phyloP scores from a whole-genome alignment of 805 yeast genomes.

The Helenozyma rhizophorensis region DNA sequence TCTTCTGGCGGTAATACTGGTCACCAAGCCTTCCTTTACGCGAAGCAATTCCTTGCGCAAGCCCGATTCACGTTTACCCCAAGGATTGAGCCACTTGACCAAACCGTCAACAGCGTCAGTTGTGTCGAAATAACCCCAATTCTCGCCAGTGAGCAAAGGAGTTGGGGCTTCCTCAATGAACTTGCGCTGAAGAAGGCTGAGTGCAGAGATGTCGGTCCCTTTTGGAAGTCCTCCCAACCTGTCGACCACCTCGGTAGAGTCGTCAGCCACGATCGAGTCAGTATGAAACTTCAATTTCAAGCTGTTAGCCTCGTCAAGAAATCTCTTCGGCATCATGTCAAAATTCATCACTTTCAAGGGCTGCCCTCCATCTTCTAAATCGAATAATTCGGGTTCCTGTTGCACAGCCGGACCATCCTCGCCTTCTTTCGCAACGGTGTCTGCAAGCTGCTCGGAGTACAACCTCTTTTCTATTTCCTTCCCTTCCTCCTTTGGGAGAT shows the following conservation, averaged over 20 bases:
- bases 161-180: conserved; percentile 62
- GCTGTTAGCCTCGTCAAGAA: conserved; percentile 22
- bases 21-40: conserved; percentile 48
- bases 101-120: conserved; percentile 54
- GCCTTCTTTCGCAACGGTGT: conserved; percentile 11
- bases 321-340: conserved; percentile 17
- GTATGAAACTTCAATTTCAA: conserved; percentile 26
- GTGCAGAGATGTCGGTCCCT: conserved; percentile 13
- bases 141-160: conserved; percentile 44
- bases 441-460: conserved; percentile 17
- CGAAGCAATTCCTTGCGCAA: conserved; percentile 57
- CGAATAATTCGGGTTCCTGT: conserved; percentile 2
- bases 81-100: conserved; percentile 63
- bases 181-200: conserved; percentile 50
- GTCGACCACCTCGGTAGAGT: conserved; percentile 6
- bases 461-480: conserved; percentile 12
- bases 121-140: conserved; percentile 72
- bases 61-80: conserved; percentile 69
- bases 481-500: conserved; percentile 7
- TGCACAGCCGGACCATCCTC: conserved; percentile 3
- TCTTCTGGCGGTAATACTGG: conserved; percentile 56
- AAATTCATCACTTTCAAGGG: conserved; percentile 22
- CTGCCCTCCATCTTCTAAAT: conserved; percentile 7
- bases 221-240: conserved; percentile 12
- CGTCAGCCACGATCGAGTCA: conserved; percentile 13